Conservation (phyloP, 768 basidiomycete genomes). For the Leccinum ochraceum region DNA sequence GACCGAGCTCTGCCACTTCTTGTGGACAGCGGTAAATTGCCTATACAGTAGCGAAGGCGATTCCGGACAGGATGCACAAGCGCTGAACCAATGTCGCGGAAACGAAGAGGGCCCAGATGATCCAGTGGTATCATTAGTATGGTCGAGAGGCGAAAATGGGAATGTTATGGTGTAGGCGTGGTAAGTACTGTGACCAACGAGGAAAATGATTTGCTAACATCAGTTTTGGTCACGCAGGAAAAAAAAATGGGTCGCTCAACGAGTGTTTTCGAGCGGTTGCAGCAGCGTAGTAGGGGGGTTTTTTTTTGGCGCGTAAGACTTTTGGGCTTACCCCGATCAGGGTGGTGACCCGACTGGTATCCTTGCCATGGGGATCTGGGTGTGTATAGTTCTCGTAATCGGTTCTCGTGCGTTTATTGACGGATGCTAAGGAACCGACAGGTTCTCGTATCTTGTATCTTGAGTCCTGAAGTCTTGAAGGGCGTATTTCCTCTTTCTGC, state of each 20-base stretch:
- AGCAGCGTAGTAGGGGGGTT: too few species aligned
- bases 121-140: neutral
- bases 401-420: neutral
- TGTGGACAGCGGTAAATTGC: neutral
- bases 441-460: constrained; percentile 78
- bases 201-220: too few species aligned
- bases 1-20: too few species aligned
- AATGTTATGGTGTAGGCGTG: too few species aligned
- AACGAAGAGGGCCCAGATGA: neutral
- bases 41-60: neutral
- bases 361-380: constrained; percentile 88
- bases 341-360: constrained; percentile 56
- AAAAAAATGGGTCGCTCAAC: too few species aligned
- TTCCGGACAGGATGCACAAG: constrained; percentile 10
- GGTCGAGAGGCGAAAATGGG: neutral
- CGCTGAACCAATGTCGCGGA: constrained; percentile 21
- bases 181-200: too few species aligned
- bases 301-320: too few species aligned
- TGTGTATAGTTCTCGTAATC: constrained; percentile 16
- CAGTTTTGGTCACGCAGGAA: too few species aligned
- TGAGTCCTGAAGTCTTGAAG: constrained; percentile 33
- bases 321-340: constrained; percentile 48
- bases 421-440: constrained; percentile 48
- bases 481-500: neutral
- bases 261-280: too few species aligned